Conservation (phyloP, 768 basidiomycete genomes). For the Mycena latifolia region DNA sequence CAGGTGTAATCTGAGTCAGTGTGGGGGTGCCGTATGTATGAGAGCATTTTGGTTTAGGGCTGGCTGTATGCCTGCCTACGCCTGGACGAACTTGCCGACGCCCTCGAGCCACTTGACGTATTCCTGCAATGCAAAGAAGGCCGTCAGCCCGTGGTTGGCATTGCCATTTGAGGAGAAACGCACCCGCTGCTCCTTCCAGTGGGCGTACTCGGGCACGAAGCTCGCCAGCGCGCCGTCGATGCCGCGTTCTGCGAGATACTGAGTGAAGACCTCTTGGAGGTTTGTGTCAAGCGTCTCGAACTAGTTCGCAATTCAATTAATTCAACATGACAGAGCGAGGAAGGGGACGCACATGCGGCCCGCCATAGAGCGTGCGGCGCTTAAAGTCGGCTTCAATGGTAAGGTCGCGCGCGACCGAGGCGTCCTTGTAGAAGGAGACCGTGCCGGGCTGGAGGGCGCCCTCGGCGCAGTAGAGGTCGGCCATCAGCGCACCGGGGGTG, state of each 20-base stretch:
- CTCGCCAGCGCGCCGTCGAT: constrained; percentile 84
- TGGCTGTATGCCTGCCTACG: too few species aligned
- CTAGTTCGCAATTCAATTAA: constrained; percentile 46
- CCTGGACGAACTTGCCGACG: constrained; percentile 85
- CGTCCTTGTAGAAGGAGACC: constrained; percentile 84
- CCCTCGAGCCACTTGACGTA: constrained; percentile 91
- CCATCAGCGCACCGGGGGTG: constrained; percentile 74
- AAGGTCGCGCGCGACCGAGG: constrained; percentile 77
- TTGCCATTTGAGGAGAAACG: constrained; percentile 38
- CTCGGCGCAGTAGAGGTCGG: constrained; percentile 85
- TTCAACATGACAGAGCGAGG: neutral
- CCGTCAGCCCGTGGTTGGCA: neutral
- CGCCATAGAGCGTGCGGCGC: constrained; percentile 90
- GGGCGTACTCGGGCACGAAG: constrained; percentile 91
- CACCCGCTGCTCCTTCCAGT: constrained; percentile 94
- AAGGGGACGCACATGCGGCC: constrained; percentile 73
- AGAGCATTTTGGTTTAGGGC: too few species aligned
- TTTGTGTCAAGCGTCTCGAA: constrained; percentile 91
- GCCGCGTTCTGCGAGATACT: constrained; percentile 89
- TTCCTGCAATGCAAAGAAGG: constrained; percentile 77
- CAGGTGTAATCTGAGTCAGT: too few species aligned
- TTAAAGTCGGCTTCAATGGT: constrained; percentile 95
- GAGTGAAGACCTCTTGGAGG: constrained; percentile 93
- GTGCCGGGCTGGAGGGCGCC: constrained; percentile 87
- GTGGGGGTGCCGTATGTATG: too few species aligned